These are phyloP conservation scores for Leccinellum luteum DNA, from an alignment of 768 basidiomycete species.

Conservation along the genomic window DNA sequence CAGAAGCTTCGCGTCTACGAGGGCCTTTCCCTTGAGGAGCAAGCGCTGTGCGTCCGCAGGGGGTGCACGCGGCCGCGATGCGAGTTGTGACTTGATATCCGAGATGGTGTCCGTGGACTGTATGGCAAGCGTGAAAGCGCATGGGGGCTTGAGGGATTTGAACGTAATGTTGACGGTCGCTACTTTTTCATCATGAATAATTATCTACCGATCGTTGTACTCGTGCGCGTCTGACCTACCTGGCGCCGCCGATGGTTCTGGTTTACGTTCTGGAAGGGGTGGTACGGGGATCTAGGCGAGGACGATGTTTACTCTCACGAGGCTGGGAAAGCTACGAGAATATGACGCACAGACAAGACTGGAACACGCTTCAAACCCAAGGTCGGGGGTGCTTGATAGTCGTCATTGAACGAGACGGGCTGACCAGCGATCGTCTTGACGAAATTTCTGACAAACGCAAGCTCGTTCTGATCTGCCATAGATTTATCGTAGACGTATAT, in stretches of 20 bases:
- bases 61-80: constrained; percentile 65
- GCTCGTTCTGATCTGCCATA: constrained; percentile 59
- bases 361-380: constrained; percentile 69
- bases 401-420: constrained; percentile 66
- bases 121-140: constrained; percentile 67
- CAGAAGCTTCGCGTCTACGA: constrained; percentile 84
- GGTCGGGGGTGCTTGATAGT: constrained; percentile 72
- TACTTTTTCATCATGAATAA: constrained; percentile 10
- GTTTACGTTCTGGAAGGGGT: constrained; percentile 54
- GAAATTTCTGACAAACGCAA: constrained; percentile 65
- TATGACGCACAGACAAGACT: constrained; percentile 55
- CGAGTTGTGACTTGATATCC: constrained; percentile 74
- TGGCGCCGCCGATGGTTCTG: constrained; percentile 28
- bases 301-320: constrained; percentile 4
- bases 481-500: background rate
- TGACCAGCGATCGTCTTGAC: constrained; percentile 62
- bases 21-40: constrained; percentile 90
- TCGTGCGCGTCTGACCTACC: constrained; percentile 25
- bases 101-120: constrained; percentile 82
- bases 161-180: constrained; percentile 63
- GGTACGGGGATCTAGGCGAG: constrained; percentile 54
- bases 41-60: constrained; percentile 80
- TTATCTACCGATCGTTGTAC: constrained; percentile 10
- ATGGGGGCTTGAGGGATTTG: constrained; percentile 89
- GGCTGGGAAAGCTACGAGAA: background rate